Conservation (phyloP, 352 stramenopile genomes). For the Globisporangium middletonii region DNA sequence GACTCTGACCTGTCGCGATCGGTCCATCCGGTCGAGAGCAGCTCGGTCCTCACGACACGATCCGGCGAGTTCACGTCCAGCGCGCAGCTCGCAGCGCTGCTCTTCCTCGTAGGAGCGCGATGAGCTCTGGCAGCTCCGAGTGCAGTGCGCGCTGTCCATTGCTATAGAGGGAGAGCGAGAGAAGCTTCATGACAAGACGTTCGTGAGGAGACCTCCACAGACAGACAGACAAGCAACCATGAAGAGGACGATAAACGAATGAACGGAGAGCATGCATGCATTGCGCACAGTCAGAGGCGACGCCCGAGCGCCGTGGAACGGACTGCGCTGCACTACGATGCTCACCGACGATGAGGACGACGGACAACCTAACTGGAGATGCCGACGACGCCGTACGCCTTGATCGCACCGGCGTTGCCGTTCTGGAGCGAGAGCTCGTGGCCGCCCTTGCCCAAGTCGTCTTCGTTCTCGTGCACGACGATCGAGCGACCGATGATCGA, state of each 20-base stretch:
- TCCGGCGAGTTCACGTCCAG: conserved; percentile 38
- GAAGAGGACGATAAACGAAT: no score
- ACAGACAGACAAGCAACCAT: no score
- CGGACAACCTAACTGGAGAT: conserved; percentile 67
- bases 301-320: no score
- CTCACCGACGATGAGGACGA: no score
- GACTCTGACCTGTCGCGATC: conserved; percentile 8
- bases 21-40: conserved; percentile 26
- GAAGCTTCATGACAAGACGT: no score
- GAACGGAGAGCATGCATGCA: no score
- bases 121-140: no score
- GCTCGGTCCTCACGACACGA: conserved; percentile 16
- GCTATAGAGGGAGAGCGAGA: no score
- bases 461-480: conserved; percentile 92
- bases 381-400: conserved; percentile 90
- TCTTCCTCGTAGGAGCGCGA: conserved; percentile 23
- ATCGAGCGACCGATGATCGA: conserved; percentile 97
- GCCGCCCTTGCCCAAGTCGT: conserved; percentile 95
- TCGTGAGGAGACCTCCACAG: no score
- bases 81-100: conserved; percentile 32
- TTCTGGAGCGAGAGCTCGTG: conserved; percentile 96
- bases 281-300: no score
- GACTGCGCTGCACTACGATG: no score
- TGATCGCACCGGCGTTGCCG: conserved; percentile 92
- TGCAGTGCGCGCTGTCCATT: no score